A percentile compares a stretch with the other conserved stretches of the same genome.
Conservation (phyloP, 169 alveolate species). For the Plasmodium billcollinsi region DNA sequence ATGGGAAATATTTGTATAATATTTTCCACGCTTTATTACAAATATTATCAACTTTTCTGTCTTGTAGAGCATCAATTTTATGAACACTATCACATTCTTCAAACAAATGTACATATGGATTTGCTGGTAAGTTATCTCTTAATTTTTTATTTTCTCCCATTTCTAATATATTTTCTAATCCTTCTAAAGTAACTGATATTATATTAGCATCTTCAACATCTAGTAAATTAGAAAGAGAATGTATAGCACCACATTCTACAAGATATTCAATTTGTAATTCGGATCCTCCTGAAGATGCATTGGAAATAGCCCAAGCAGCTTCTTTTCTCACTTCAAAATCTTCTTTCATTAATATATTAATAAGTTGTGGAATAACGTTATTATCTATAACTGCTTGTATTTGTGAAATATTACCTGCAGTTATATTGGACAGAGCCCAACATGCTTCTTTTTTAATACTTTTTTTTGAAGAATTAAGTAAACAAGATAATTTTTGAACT, state of each 20-base stretch:
- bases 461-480: conserved; percentile 91
- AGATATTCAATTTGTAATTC: conserved; percentile 91
- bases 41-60: conserved; percentile 83
- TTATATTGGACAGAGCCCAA: conserved; percentile 97
- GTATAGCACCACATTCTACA: conserved; percentile 93
- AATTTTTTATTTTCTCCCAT: conserved; percentile 90
- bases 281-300: conserved; percentile 95
- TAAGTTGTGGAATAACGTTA: conserved; percentile 89
- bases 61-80: conserved; percentile 83
- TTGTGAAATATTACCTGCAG: conserved; percentile 96
- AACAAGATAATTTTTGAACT: conserved; percentile 87
- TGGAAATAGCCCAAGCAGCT: conserved; percentile 99
- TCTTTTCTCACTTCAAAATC: conserved; percentile 96
- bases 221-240: conserved; percentile 91
- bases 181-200: conserved; percentile 93
- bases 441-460: conserved; percentile 97
- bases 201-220: conserved; percentile 93
- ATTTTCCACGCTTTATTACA: conserved; percentile 85
- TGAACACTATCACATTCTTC: conserved; percentile 88
- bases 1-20: conserved; percentile 83
- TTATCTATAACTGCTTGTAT: conserved; percentile 91
- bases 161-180: conserved; percentile 93
- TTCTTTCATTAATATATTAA: conserved; percentile 90
- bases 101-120: conserved; percentile 89
- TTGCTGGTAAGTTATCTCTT: conserved; percentile 85